A percentile compares a stretch with the other conserved stretches of the same genome.
Conservation (phyloP, 148 eudicot genomes). For the Spergularia marina region DNA sequence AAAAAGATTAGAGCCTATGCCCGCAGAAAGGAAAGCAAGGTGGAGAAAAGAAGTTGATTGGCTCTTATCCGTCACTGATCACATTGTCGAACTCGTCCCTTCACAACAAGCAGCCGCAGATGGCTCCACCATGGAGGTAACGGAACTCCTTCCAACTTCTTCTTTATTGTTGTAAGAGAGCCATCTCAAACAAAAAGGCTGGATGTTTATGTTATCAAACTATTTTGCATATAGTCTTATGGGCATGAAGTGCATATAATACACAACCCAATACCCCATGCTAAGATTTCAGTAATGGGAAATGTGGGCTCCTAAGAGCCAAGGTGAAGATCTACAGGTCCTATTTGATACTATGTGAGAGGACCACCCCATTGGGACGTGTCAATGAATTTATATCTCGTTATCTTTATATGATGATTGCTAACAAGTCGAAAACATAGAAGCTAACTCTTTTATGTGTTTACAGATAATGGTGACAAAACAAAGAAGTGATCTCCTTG, state of each 20-base stretch:
- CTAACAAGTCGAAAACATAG: neutral
- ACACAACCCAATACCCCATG: too few relatives aligned
- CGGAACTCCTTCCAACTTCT: neutral
- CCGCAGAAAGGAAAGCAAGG: constrained; percentile 59
- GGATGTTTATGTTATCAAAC: too few relatives aligned
- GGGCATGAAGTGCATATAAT: too few relatives aligned
- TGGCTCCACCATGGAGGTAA: constrained; percentile 83
- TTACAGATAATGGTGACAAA: constrained; percentile 76
- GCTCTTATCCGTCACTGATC: constrained; percentile 82
- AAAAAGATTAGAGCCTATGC: constrained; percentile 69
- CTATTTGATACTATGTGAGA: too few relatives aligned
- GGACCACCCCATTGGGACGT: too few relatives aligned
- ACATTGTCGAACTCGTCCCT: constrained; percentile 84
- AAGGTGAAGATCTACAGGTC: too few relatives aligned
- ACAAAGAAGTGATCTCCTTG: constrained; percentile 70
- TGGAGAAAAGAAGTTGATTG: constrained; percentile 79
- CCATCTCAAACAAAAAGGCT: too few relatives aligned
- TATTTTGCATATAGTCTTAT: too few relatives aligned
- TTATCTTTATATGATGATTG: neutral
- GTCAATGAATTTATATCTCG: neutral
- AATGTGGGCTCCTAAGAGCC: too few relatives aligned
- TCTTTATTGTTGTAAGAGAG: neutral
- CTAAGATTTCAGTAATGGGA: too few relatives aligned
- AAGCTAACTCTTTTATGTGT: constrained; percentile 2
- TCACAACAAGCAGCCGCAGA: constrained; percentile 60